phyloP scores from a whole-genome alignment of 164 flowering plant genomes.

The Macadamia tetraphylla region DNA sequence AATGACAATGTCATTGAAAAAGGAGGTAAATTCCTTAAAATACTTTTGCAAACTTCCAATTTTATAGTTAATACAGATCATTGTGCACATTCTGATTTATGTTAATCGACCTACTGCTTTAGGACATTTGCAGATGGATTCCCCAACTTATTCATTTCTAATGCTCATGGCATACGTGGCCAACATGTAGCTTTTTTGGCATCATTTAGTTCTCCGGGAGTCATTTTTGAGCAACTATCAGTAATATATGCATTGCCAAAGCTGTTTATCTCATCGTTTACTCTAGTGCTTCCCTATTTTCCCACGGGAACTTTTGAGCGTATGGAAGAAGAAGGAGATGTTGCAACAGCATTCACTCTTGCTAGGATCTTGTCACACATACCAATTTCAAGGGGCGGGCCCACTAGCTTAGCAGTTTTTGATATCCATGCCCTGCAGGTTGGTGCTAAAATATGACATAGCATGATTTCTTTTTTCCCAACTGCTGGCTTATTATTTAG shows the following conservation, averaged over 20 bases:
- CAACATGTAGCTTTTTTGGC: conserved; percentile 95
- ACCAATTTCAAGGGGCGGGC: conserved; percentile 92
- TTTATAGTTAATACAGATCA: neutral
- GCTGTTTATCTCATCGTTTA: conserved; percentile 79
- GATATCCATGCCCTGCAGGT: conserved; percentile 99
- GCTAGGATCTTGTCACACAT: conserved; percentile 86
- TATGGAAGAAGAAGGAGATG: conserved; percentile 98
- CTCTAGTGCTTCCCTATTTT: conserved; percentile 93
- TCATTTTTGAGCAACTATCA: conserved; percentile 93
- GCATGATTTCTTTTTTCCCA: neutral
- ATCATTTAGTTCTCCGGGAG: conserved; percentile 94
- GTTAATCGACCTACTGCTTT: conserved; percentile 9
- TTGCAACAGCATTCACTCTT: conserved; percentile 93
- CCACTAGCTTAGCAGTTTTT: conserved; percentile 88
- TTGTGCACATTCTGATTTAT: conserved; percentile 6
- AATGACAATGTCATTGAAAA: neutral
- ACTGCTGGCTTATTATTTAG: neutral
- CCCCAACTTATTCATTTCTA: conserved; percentile 84
- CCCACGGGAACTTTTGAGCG: conserved; percentile 97
- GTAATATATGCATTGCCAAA: conserved; percentile 88
- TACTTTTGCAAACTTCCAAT: neutral
- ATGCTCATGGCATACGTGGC: conserved; percentile 92
- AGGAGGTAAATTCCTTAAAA: neutral
- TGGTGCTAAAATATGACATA: conserved; percentile 8
- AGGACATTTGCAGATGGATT: conserved; percentile 96